These are phyloP conservation scores for Alternaria ventricosa DNA, from an alignment of 2,329 filamentous ascomycete species.

Conservation along the genomic window DNA sequence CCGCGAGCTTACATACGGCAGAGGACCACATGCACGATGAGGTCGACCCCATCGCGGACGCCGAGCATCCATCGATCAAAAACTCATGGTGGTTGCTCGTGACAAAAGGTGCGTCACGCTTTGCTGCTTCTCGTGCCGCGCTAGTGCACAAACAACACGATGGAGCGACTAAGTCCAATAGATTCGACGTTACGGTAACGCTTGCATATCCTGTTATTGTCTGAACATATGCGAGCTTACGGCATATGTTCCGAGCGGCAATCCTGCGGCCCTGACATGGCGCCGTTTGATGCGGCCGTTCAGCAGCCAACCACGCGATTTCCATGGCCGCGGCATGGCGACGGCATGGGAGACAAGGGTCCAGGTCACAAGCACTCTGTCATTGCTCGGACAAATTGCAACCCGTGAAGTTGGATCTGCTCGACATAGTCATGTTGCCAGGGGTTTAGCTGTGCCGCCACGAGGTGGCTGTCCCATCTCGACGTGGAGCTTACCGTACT, in stretches of 20 bases:
- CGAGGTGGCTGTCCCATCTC: conserved; percentile 7
- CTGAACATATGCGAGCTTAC: conserved; percentile 23
- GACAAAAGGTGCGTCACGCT: conserved; percentile 1
- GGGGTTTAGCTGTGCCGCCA: conserved; percentile 11
- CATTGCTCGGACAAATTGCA: conserved; percentile 1
- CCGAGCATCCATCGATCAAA: conserved; percentile 7
- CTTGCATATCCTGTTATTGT: conserved; percentile 5
- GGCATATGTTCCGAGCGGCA: conserved; percentile 26
- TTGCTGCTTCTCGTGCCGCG: conserved; percentile 10
- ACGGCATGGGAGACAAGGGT: conserved; percentile 12
- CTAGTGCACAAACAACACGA: conserved; percentile 23
- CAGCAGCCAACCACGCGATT: conserved; percentile 23
- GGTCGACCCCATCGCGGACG: conserved; percentile 1
- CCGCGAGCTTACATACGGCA: conserved; percentile 18
- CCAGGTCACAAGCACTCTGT: conserved; percentile 16
- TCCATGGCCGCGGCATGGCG: conserved; percentile 12
- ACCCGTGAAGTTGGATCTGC: conserved; percentile 16
- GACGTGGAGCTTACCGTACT: background rate
- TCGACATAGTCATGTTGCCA: conserved; percentile 8
- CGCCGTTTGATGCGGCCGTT: conserved; percentile 31
- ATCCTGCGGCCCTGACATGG: conserved; percentile 24
- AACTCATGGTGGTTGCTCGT: conserved; percentile 2
- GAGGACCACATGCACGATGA: conserved; percentile 7
- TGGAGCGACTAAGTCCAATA: conserved; percentile 10
- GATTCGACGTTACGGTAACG: conserved; percentile 6